Evolutionary conservation across 805 yeast genomes (phyloP), one percentile per base, ranked within the genome.

Genomic region (Scheffersomyces ergatensis): DNA sequence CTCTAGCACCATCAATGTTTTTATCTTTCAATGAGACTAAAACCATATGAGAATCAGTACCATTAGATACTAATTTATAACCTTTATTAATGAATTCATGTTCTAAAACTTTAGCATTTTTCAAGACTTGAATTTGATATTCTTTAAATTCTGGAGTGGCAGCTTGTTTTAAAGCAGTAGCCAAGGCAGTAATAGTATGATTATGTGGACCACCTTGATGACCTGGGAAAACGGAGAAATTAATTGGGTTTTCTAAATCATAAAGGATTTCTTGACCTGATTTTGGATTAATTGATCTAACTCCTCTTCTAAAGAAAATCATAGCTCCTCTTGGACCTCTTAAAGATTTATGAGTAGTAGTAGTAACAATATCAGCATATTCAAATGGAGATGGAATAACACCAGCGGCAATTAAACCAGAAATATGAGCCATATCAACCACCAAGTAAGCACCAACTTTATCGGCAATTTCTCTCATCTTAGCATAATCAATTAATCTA

Each of bases 181-280:
- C 95, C 54, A 92, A 76, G 16, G 98, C 98, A 49, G 96, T 82
- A 59, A 92, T 92, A 55, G 98, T 92, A 70, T 92, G 97, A 74
- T 92, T 92, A 70, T 92, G 98, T 53, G 99, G 99, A 61, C 99
- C 99, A 75, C 99, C 99, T 76, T 92, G 99, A 67, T 92, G 98
- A 50, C 95, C 98, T 54, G 99, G 99, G 87, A 92, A 92, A 42
- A 92, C 98, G 24, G 97, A 88, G 62, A 92, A 92, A 78, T 92
- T 92, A 69, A 92, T 89, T 63, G 82, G 85, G 61, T 82, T 80
- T 69, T 92, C 98, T 59, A 92, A 78, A 57, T 92, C 97, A 64
- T 89, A 90, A 38, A 76, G 70, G 42, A 85, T 73, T 68, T 88
- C 90, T 65, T 86, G 87, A 51, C 97, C 97, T 53, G 81, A 80